These are phyloP conservation scores for Trichophyton equinum DNA, from an alignment of 2,329 filamentous ascomycete genomes.

Conservation along the genomic window DNA sequence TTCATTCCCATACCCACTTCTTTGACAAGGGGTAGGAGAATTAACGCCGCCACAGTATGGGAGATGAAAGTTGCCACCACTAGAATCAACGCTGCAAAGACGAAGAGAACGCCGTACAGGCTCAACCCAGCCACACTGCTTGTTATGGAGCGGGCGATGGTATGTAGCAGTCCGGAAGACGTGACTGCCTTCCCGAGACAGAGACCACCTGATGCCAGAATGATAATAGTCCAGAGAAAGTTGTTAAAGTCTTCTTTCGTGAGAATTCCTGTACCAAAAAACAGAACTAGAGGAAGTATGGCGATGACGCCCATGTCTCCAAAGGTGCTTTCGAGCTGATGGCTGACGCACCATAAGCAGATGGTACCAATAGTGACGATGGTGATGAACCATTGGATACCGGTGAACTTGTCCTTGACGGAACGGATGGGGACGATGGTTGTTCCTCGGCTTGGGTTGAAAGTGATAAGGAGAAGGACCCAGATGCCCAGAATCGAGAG, in stretches of 20 bases:
- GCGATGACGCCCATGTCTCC: slow-evolving; percentile 98
- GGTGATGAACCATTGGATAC: slow-evolving; percentile 86
- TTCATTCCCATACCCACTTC: slow-evolving; percentile 77
- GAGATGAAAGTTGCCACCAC: slow-evolving; percentile 96
- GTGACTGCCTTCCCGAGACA: slow-evolving; percentile 90
- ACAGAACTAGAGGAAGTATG: slow-evolving; percentile 87
- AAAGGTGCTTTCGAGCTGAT: slow-evolving; percentile 75
- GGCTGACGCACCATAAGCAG: slow-evolving; percentile 78
- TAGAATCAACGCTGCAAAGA: slow-evolving; percentile 72
- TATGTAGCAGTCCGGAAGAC: slow-evolving; percentile 81
- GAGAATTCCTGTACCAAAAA: slow-evolving; percentile 91
- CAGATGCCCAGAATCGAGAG: slow-evolving; percentile 82
- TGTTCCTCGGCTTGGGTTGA: slow-evolving; percentile 72
- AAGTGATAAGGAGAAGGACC: slow-evolving; percentile 70
- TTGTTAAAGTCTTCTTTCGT: slow-evolving; percentile 99
- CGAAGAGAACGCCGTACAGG: slow-evolving; percentile 72
- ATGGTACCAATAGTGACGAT: slow-evolving; percentile 75
- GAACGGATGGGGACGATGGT: slow-evolving; percentile 84
- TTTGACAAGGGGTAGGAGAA: slow-evolving; percentile 80
- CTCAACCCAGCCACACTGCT: slow-evolving; percentile 61
- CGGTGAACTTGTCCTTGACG: slow-evolving; percentile 76
- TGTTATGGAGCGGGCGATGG: slow-evolving; percentile 69
- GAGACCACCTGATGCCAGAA: slow-evolving; percentile 84
- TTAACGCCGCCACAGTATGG: slow-evolving; percentile 90
- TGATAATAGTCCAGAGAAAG: slow-evolving; percentile 99